These are phyloP conservation scores for Xylaria scruposa DNA, from an alignment of 495 filamentous ascomycete genomes.

Conservation along the genomic window DNA sequence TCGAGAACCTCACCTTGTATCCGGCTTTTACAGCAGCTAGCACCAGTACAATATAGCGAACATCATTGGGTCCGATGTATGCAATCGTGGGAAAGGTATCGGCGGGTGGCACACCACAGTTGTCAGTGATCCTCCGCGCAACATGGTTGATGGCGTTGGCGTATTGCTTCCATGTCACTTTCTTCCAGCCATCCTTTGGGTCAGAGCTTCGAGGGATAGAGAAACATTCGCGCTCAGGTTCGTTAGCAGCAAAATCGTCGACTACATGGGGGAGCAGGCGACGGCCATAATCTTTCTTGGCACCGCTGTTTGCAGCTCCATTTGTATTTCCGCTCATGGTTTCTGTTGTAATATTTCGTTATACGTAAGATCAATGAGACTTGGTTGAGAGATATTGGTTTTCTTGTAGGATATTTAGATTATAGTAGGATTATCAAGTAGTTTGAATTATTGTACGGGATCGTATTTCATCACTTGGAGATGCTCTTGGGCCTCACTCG, in stretches of 20 bases:
- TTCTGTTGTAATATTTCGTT: not conserved
- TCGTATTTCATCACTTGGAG: too few relatives aligned
- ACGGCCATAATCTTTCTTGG: conserved; percentile 35
- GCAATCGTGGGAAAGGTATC: conserved; percentile 50
- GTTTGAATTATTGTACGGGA: not conserved
- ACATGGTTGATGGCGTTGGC: conserved; percentile 59
- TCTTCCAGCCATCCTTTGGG: conserved; percentile 58
- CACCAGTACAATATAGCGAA: conserved; percentile 54
- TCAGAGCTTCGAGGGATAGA: conserved; percentile 48
- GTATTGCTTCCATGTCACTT: conserved; percentile 55
- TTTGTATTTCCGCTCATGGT: not conserved
- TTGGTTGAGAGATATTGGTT: not conserved
- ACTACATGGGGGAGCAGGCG: conserved; percentile 53
- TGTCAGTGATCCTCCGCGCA: conserved; percentile 55
- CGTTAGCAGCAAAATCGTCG: conserved; percentile 54
- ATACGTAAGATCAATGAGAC: not conserved
- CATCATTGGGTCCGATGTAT: conserved; percentile 56
- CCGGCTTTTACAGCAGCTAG: conserved; percentile 53
- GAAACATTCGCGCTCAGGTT: conserved; percentile 51
- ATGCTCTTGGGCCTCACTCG: not conserved
- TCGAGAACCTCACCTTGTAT: conserved; percentile 44
- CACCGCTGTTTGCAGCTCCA: not conserved
- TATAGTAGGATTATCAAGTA: not conserved
- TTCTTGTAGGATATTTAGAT: not conserved
- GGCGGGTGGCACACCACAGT: conserved; percentile 42